Base-by-base conservation (phyloP, 1,284 basidiomycete species). In the Fomitopsis pinicola region DNA sequence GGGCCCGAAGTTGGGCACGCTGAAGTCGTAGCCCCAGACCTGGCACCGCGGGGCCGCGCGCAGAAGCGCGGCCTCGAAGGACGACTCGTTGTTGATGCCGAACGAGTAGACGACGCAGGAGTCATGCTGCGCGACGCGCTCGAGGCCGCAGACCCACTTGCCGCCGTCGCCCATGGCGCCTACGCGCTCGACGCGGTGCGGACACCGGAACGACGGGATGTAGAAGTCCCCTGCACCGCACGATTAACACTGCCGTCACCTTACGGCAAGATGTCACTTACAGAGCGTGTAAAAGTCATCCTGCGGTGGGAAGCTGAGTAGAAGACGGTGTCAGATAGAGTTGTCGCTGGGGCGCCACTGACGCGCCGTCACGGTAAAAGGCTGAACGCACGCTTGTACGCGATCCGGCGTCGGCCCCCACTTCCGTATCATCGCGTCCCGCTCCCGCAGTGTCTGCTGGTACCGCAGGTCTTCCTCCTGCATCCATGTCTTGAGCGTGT, bases 1-100 rank as follows among this genome's bases (percentile, higher is more conserved):
- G 3, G 80, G 80, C 2, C 83, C 82, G 65, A 82, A 83, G 73
- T 79, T 54, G 44, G 4, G 62, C 33, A 83, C 82, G 52, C 78
- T 81, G 65, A 80, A 83, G 67, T 83, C 82, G 65, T 84, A 84
- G 42, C 83, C 82, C 68, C 76, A 84, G n/a, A 79, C 66, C 59
- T 82, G 67, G 61, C 82, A 82, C 6, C 69, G 67, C 2, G 76
- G 73, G 8, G 75, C 77, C 26, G 72, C 72, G 45, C 74, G 72
- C 62, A 84, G 73, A 40, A 84, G 60, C 26, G 75, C 76, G 5
- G 80, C 77, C 61, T 83, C 82, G 62, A 81, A 83, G n/a, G 82
- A 83, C 5, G 82, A 83, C 64, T 84, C 81, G 69, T 73, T 74
- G 56, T 82, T 83, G 63, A 83, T 66, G 22, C 79, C 81, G 56